A percentile compares a stretch with the other conserved stretches of the same genome.
These are phyloP conservation scores for Paecilomyces sp. DNA, from an alignment of 2,329 filamentous ascomycete species.

Conservation along the genomic window DNA sequence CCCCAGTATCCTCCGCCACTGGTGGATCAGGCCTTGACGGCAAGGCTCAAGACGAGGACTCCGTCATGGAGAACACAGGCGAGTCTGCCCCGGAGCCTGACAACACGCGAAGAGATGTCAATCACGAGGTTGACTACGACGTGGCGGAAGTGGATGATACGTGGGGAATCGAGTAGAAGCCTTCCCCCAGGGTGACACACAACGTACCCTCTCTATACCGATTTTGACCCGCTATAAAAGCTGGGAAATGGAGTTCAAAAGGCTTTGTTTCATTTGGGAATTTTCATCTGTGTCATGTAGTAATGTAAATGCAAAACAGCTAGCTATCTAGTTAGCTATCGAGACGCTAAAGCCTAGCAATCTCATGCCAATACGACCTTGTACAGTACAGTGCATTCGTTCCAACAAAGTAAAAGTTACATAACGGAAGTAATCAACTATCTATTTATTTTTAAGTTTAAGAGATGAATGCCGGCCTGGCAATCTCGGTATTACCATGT, in stretches of 20 bases:
- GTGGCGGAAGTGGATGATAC: conserved; percentile 44
- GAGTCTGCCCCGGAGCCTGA: conserved; percentile 10
- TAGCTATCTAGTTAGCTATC: background rate
- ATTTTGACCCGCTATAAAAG: background rate
- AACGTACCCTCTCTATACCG: background rate
- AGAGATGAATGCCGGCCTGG: too few relatives aligned
- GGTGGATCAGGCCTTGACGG: conserved; percentile 10
- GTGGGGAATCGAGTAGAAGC: conserved; percentile 27
- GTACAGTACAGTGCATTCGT: background rate
- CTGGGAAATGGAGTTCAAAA: background rate
- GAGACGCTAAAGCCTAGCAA: background rate
- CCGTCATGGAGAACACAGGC: conserved; percentile 21
- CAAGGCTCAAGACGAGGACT: conserved; percentile 22
- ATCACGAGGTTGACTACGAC: conserved; percentile 42
- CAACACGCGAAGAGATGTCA: conserved; percentile 12
- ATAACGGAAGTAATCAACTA: too few relatives aligned
- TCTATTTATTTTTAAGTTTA: too few relatives aligned
- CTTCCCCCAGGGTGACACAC: background rate
- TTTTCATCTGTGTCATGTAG: background rate
- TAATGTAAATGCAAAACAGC: background rate
- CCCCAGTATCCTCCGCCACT: conserved; percentile 16
- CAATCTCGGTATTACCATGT: too few relatives aligned
- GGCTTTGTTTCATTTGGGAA: background rate
- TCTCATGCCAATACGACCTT: background rate
- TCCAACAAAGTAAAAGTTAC: too few relatives aligned